Conservation (phyloP, 495 filamentous ascomycete genomes). For the Neurospora sp. region DNA sequence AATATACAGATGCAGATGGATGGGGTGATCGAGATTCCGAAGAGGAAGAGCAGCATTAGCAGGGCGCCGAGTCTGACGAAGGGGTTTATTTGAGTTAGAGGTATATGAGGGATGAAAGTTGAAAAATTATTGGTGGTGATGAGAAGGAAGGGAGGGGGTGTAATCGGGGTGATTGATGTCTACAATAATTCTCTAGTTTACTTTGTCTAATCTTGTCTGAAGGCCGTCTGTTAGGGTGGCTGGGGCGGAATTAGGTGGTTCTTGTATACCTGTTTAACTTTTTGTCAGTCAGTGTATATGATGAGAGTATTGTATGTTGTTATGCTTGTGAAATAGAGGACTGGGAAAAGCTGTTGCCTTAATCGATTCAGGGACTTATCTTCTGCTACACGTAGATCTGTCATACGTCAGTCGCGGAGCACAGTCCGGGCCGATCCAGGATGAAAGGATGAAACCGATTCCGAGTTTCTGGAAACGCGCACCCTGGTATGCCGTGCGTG, state of each 20-base stretch:
- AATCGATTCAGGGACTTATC: neutral
- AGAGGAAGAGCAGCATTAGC: constrained; percentile 45
- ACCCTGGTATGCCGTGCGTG: neutral
- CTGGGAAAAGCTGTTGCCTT: neutral
- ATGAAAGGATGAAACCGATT: neutral
- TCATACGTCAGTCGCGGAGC: neutral
- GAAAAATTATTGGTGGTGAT: neutral
- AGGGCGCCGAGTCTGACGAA: constrained; percentile 44
- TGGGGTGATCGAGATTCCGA: constrained; percentile 40
- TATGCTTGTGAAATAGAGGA: neutral
- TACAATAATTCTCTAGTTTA: neutral
- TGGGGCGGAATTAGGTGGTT: neutral
- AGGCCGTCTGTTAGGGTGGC: neutral
- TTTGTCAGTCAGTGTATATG: neutral
- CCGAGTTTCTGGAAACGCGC: neutral
- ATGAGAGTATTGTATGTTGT: neutral
- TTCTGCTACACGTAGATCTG: neutral
- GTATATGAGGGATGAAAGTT: neutral
- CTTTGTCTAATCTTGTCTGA: neutral
- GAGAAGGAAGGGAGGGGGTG: neutral
- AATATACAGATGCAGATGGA: constrained; percentile 22
- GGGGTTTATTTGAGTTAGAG: constrained; percentile 37
- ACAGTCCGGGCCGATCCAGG: neutral
- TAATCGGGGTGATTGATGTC: neutral
- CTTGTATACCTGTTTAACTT: neutral